Percentiles rank a stretch among this genome's conserved stretches.
These are phyloP conservation scores for Entoloma clypeatum DNA, from an alignment of 1,284 basidiomycete species.

Conservation along the genomic window DNA sequence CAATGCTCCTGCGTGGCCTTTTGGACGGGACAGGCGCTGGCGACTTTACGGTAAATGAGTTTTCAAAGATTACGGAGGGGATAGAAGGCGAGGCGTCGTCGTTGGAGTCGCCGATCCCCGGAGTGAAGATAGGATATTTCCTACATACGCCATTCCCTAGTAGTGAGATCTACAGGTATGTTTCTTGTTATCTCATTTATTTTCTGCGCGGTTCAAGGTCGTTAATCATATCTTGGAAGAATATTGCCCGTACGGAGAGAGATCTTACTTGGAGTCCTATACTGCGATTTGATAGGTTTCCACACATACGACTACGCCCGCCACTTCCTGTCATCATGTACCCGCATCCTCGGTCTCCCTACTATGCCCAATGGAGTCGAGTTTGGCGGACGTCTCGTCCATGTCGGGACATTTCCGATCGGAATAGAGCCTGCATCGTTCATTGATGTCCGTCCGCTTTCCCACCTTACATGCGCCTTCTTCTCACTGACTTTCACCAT, in stretches of 20 bases:
- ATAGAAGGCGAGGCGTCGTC: conserved; percentile 53
- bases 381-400: conserved; percentile 91
- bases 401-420: conserved; percentile 98
- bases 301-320: conserved; percentile 99
- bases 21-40: conserved; percentile 71
- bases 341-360: conserved; percentile 91
- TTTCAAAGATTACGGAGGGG: conserved; percentile 75
- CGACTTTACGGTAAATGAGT: conserved; percentile 62
- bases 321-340: conserved; percentile 98
- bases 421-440: conserved; percentile 96
- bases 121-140: conserved; percentile 96
- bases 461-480: conserved; percentile 1
- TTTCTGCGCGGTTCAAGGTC: neutral
- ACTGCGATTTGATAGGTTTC: conserved; percentile 97
- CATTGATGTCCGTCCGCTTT: conserved; percentile 54
- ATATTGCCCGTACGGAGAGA: conserved; percentile 96
- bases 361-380: conserved; percentile 99
- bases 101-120: conserved; percentile 41
- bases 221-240: conserved; percentile 36
- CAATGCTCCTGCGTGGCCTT: conserved; percentile 87
- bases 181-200: conserved; percentile 11
- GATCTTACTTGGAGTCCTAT: conserved; percentile 91
- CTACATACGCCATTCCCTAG: conserved; percentile 98
- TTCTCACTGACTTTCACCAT: neutral
- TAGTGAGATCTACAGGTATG: conserved; percentile 94